Base-by-base conservation (phyloP, 2,329 filamentous ascomycete genomes). In the Alternaria postmessia region DNA sequence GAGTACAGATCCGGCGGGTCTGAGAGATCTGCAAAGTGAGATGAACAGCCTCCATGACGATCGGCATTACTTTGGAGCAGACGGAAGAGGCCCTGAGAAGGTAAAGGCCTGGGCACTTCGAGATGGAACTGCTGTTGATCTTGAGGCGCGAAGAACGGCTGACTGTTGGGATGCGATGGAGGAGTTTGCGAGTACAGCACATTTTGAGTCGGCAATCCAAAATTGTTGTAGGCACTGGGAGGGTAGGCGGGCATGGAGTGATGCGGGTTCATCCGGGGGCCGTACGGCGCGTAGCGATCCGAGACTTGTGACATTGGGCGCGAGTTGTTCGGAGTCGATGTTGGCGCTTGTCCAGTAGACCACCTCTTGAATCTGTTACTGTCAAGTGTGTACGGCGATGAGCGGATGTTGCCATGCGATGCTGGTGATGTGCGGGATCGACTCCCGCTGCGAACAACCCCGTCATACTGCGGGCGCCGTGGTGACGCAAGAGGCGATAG, bases 1-100 rank as follows among this genome's bases (percentile, higher is more conserved):
- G 89, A 89, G 68, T 92, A 93, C 59, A 94, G 80, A 75, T 94
- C 90, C 9, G 91, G 91, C 4, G 90, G 90, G 64, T 92, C 90
- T 8, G 89, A 90, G 49, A 91, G 82, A 68, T 92, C 89, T 4
- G 89, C 84, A 75, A 91, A 93, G 77, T 92, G 90, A 3, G 87
- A 85, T 51, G 78, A 73, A 56, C 73, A 79, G 26, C 89, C 89
- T 38, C 90, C 81, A 74, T 91, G 88, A 11, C 88, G 85, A 63
- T 92, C 89, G 1, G 87, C 89, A 67, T 92, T 92, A 80, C 89
- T 91, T 74, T 91, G 89, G 1, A 92, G 83, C 82, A 92, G 89
- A 60, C 88, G 86, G 79, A 92, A 91, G 9, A 91, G 81, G 2
- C 89, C 89, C 72, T 92, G 89, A 0, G 89, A 91, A n/a, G 91